A percentile compares a stretch with the other conserved stretches of the same genome.
Evolutionary conservation across 345 rosid species (phyloP).

Genomic region (Eucalyptus lansdowneana): DNA sequence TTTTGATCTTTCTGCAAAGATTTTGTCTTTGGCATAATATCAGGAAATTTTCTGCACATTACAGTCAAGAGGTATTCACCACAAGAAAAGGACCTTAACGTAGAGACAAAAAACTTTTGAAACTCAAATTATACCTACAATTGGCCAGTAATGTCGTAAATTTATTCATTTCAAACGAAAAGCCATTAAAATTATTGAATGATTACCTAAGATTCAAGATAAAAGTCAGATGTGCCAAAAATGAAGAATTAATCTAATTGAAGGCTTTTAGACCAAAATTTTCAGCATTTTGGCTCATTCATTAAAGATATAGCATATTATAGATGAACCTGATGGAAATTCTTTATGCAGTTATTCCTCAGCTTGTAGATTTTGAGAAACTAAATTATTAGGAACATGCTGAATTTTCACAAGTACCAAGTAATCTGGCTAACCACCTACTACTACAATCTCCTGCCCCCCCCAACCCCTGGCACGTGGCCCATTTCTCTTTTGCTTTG

Average conservation of each 20-base stretch:
- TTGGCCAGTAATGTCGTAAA: neutral
- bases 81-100: neutral
- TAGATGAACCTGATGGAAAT: neutral
- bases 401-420: neutral
- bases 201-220: neutral
- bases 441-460: neutral
- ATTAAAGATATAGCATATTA: neutral
- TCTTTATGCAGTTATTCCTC: neutral
- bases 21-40: neutral
- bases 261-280: neutral
- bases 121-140: neutral
- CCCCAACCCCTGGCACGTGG: neutral
- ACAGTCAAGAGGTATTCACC: neutral
- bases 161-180: neutral
- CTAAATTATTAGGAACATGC: neutral
- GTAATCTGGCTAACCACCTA: neutral
- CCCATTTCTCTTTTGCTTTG: neutral
- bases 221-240: neutral
- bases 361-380: neutral
- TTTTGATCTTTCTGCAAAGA: neutral
- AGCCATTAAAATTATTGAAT: neutral
- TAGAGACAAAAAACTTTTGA: neutral
- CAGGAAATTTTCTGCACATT: neutral
- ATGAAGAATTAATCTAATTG: neutral
- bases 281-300: neutral